Evolutionary conservation across 352 stramenopile genomes (phyloP), one percentile per base, ranked within the genome.

Genomic region (Pythium vanterpoolii): DNA sequence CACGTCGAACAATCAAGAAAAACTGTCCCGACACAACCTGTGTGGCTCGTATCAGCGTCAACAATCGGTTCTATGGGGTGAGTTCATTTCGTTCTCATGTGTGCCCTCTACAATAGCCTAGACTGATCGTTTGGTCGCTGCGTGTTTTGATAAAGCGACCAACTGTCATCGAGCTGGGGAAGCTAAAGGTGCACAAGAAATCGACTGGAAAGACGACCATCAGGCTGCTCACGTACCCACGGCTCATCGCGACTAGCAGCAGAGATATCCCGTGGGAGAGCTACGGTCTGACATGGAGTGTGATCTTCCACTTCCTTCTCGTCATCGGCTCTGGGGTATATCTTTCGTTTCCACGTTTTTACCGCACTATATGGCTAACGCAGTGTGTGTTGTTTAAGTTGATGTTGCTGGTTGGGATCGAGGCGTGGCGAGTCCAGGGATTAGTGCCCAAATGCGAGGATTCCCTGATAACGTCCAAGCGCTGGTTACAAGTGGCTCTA

Each of bases 31-130:
- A 62, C 38, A 48, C 46, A 14, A 54, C 60, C 11, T 68, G 60
- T 26, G 31, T 52, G 27, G 60, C 39, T 4, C 60, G 59, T 21
- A 48, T 62, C 21, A 39, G 30, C 36, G 33, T 68, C 5, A 54
- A 58, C n/a, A 68, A 62, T 44, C 60, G 52, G 9, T 24, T 58
- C 13, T 45, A 62, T 23, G 53, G 60, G 31, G 57, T 64, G 30
- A 28, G 57, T 56, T 6, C n/a, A n/a, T n/a, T 36, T 19, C 10
- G 5, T 24, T 28, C 8, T 4, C 26, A 21, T 45, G 8, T 30
- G 8, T 49, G 6, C 5, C 11, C 27, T 24, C 18, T 11, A 0
- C 6, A 0, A 30, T 10, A 53, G 16, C 18, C 9, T 27, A 6
- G 5, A 40, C n/a, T 40, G 30, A 40, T 18, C 30, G 38, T 14